phyloP scores from a whole-genome alignment of 129 eudicot genomes.

The Smallanthus sonchifolius region DNA sequence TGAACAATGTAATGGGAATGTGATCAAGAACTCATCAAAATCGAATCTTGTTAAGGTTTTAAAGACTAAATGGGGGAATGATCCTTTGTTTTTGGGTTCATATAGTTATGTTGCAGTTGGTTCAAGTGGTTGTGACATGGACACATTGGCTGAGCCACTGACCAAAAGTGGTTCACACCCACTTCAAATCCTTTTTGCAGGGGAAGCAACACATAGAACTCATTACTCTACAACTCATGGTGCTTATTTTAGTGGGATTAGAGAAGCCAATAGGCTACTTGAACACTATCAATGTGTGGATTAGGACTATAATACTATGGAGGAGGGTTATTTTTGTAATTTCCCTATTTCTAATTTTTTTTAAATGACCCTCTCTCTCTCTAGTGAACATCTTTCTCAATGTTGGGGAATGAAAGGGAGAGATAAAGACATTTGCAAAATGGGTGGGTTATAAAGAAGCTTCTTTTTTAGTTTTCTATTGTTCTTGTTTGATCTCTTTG shows the following conservation, averaged over 20 bases:
- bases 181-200: slow-evolving; percentile 88
- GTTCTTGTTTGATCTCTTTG: slow-evolving; percentile 19
- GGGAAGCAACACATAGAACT: slow-evolving; percentile 96
- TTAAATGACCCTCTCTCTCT: slow-evolving; percentile 23
- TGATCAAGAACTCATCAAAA: slow-evolving; percentile 24
- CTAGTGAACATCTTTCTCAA: slow-evolving; percentile 31
- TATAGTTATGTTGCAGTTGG: slow-evolving; percentile 87
- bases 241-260: slow-evolving; percentile 89
- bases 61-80: slow-evolving; percentile 77
- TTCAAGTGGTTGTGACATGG: slow-evolving; percentile 73
- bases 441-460: slow-evolving; percentile 57
- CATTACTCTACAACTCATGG: slow-evolving; percentile 96
- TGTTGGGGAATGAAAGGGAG: slow-evolving; percentile 44
- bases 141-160: slow-evolving; percentile 75
- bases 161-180: slow-evolving; percentile 38
- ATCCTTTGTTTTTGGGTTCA: slow-evolving; percentile 88
- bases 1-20: slow-evolving; percentile 40
- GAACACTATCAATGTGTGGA: slow-evolving; percentile 57
- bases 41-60: slow-evolving; percentile 45
- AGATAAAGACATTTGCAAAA: slow-evolving; percentile 51
- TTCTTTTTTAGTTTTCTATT: slow-evolving; percentile 35
- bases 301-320: slow-evolving; percentile 9
- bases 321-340: slow-evolving; percentile 12
- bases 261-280: slow-evolving; percentile 96
- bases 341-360: slow-evolving; percentile 13